Conservation (phyloP, 2,329 filamentous ascomycete species). For the Emmonsiellopsis sp. region DNA sequence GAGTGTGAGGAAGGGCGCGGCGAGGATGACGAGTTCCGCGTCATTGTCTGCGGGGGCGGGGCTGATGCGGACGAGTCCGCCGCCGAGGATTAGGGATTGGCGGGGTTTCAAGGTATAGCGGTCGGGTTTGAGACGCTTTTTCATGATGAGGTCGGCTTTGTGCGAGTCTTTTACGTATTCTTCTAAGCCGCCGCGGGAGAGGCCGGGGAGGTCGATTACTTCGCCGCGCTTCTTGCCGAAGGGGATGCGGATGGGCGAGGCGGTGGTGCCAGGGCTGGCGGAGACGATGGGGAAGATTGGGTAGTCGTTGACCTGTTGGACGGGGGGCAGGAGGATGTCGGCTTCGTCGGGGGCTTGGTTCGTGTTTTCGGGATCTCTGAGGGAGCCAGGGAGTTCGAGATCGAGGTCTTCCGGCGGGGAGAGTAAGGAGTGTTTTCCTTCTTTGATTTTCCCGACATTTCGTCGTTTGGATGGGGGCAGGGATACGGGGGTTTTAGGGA, state of each 20-base stretch:
- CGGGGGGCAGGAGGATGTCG: constrained; percentile 59
- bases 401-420: neutral
- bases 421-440: neutral
- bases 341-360: neutral
- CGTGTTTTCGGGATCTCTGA: neutral
- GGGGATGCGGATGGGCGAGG: constrained; percentile 84
- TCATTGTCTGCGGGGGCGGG: constrained; percentile 44
- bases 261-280: constrained; percentile 82
- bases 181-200: constrained; percentile 66
- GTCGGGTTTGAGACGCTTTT: constrained; percentile 60
- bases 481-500: constrained; percentile 59
- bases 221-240: constrained; percentile 83
- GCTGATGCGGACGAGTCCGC: constrained; percentile 80
- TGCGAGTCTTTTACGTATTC: constrained; percentile 59
- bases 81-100: constrained; percentile 74
- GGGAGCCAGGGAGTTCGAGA: neutral
- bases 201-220: constrained; percentile 82
- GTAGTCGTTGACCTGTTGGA: constrained; percentile 62
- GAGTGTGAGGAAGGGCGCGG: constrained; percentile 81
- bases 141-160: constrained; percentile 67
- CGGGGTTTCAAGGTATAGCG: constrained; percentile 65
- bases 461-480: constrained; percentile 52
- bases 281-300: constrained; percentile 82
- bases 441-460: neutral
- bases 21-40: constrained; percentile 57